Evolutionary conservation across 306 rosid species (phyloP).

Genomic region (Cyamopsis tetragonoloba): DNA sequence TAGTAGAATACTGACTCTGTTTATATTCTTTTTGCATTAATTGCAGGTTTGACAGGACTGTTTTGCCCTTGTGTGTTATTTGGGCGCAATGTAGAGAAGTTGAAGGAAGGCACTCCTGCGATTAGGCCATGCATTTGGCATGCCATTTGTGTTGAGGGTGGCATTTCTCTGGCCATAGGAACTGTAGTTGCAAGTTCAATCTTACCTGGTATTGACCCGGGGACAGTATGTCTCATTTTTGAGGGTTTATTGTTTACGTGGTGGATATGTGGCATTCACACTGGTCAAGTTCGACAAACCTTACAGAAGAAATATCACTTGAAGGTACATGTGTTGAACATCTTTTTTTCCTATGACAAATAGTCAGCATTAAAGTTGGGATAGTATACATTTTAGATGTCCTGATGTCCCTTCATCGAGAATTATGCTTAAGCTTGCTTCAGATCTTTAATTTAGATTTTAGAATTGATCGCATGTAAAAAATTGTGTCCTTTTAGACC

Average conservation of each 20-base stretch:
- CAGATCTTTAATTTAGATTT: constrained; percentile 1
- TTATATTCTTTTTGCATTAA: constrained; percentile 9
- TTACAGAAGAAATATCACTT: constrained; percentile 94
- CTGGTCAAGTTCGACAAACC: constrained; percentile 84
- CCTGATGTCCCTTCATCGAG: not conserved
- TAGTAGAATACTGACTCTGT: not conserved
- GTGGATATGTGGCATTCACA: constrained; percentile 98
- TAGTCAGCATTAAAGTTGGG: not conserved
- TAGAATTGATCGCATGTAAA: constrained; percentile 10
- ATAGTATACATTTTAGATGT: not conserved
- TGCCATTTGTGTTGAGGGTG: constrained; percentile 91
- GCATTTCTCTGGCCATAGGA: constrained; percentile 75
- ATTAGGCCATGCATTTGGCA: constrained; percentile 82
- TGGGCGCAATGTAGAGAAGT: constrained; percentile 78
- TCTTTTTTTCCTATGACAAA: not conserved
- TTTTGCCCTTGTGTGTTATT: constrained; percentile 93
- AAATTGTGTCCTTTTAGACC: not conserved
- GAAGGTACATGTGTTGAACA: constrained; percentile 44
- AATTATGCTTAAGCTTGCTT: constrained; percentile 15
- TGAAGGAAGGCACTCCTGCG: constrained; percentile 81
- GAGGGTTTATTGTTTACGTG: constrained; percentile 92
- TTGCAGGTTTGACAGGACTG: constrained; percentile 79
- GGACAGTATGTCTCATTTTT: constrained; percentile 59
- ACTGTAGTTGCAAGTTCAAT: constrained; percentile 45
- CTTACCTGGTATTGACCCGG: constrained; percentile 59